Percentiles rank a stretch among this genome's conserved stretches.
These are phyloP conservation scores for Penstemon newberryi DNA, from an alignment of 257 asterid genomes.

Conservation along the genomic window DNA sequence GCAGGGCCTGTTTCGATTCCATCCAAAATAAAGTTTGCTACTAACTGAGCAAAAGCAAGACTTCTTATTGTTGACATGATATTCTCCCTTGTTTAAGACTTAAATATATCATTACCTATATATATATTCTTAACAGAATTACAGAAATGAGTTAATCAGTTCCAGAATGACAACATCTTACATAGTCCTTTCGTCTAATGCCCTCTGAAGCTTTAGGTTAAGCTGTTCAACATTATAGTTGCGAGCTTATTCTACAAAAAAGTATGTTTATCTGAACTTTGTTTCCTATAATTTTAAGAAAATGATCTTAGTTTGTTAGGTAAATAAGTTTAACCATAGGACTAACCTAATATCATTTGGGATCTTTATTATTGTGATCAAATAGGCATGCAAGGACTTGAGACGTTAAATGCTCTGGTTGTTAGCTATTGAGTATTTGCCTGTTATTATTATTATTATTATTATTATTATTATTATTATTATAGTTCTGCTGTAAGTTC, in stretches of 20 bases:
- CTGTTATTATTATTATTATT: no score
- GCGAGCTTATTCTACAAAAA: no score
- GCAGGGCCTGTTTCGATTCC: conserved; percentile 10
- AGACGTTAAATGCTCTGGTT: background rate
- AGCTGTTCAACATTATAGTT: no score
- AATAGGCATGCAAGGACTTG: background rate
- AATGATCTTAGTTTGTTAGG: background rate
- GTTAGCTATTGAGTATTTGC: background rate
- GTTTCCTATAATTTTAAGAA: background rate
- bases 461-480: background rate
- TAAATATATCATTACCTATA: background rate
- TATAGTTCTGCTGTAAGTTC: background rate
- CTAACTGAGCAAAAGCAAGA: background rate
- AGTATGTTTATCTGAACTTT: background rate
- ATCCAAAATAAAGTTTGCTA: background rate
- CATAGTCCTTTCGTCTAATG: background rate
- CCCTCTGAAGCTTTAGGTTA: no score
- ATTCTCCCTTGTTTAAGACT: background rate
- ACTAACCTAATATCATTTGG: background rate
- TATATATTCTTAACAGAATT: background rate
- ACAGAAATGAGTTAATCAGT: background rate
- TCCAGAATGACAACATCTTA: background rate
- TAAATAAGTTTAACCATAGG: background rate
- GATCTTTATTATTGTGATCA: background rate
- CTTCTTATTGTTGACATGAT: background rate